A percentile compares a stretch with the other conserved stretches of the same genome.
These are phyloP conservation scores for Cicer pinnatifidum DNA, from an alignment of 306 rosid species.

Conservation along the genomic window DNA sequence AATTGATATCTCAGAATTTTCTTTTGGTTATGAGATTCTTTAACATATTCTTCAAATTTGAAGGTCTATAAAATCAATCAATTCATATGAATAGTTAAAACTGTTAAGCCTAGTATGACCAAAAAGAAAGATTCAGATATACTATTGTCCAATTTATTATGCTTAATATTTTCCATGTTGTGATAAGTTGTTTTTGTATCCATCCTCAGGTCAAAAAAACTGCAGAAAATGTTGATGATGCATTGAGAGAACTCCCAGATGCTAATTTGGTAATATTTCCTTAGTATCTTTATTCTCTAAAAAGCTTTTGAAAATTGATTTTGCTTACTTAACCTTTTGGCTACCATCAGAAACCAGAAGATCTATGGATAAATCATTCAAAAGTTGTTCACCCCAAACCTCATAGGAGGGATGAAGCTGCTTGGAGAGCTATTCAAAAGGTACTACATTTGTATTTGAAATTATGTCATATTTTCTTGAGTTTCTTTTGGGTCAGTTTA, in stretches of 20 bases:
- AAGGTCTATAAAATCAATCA: not conserved
- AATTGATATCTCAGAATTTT: not conserved
- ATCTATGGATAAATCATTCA: constrained; percentile 90
- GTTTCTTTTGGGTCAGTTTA: not conserved
- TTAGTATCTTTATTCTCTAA: constrained; percentile 21
- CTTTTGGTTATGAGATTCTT: constrained; percentile 13
- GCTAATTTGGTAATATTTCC: constrained; percentile 72
- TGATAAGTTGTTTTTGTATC: constrained; percentile 33
- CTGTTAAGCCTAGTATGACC: constrained; percentile 2
- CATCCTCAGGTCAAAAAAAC: constrained; percentile 76
- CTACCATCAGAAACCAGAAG: constrained; percentile 84
- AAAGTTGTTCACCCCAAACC: constrained; percentile 90
- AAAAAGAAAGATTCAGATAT: constrained; percentile 30
- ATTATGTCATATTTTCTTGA: not conserved
- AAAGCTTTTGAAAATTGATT: constrained; percentile 28
- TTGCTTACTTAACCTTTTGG: constrained; percentile 40
- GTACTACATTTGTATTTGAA: constrained; percentile 46
- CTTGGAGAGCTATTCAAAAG: constrained; percentile 85
- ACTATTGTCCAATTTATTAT: constrained; percentile 15
- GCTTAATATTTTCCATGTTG: constrained; percentile 18
- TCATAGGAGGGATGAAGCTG: constrained; percentile 73
- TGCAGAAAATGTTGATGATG: constrained; percentile 86
- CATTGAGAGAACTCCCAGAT: constrained; percentile 92
- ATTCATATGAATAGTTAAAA: not conserved
- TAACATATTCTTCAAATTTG: constrained; percentile 22